phyloP scores from a whole-genome alignment of 345 rosid genomes.

The Sisymbrium irio region DNA sequence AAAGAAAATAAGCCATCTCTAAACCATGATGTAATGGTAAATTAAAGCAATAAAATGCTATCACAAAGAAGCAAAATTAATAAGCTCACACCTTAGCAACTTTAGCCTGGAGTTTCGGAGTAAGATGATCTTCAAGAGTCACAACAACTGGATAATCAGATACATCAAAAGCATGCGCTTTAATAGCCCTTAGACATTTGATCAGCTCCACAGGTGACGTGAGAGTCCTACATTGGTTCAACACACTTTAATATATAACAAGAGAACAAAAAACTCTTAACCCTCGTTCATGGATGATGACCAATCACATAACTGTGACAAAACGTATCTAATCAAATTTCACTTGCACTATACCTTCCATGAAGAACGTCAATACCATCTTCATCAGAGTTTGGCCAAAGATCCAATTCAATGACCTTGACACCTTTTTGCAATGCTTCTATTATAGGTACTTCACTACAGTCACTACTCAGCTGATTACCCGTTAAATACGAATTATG shows the following conservation, averaged over 20 bases:
- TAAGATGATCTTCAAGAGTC: constrained; percentile 96
- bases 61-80: not conserved
- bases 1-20: not conserved
- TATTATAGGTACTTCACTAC: constrained; percentile 85
- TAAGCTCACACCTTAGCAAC: not conserved
- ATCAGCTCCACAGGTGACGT: constrained; percentile 78
- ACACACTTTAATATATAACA: not conserved
- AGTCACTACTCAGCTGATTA: constrained; percentile 95
- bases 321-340: not conserved
- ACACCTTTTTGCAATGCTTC: constrained; percentile 72
- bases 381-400: constrained; percentile 85
- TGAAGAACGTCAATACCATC: constrained; percentile 78
- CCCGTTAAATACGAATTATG: constrained; percentile 93
- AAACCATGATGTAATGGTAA: too few relatives aligned
- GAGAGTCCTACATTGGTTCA: constrained; percentile 53
- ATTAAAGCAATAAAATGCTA: not conserved
- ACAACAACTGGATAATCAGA: constrained; percentile 87
- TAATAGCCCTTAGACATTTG: constrained; percentile 72
- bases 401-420: constrained; percentile 85
- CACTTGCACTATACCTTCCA: constrained; percentile 50
- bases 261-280: not conserved
- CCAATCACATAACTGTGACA: not conserved
- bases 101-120: constrained; percentile 44
- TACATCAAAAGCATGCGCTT: constrained; percentile 66
- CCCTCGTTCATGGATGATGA: not conserved